These are phyloP conservation scores for Lactarius tabidus DNA, from an alignment of 768 basidiomycete species.

Conservation along the genomic window DNA sequence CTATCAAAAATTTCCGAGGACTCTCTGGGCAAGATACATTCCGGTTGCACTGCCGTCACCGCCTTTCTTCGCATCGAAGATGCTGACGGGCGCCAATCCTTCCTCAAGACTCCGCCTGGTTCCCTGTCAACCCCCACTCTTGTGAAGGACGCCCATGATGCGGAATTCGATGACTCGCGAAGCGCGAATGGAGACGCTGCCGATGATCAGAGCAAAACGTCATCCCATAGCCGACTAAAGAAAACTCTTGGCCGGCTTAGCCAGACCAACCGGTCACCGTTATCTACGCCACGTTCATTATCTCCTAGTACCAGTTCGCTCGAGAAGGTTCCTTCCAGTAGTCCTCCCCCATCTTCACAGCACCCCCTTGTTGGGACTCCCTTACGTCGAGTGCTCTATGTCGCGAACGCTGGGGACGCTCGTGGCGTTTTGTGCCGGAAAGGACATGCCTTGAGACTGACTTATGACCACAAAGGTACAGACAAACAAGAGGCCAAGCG, in stretches of 20 bases:
- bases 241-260: slow-evolving; percentile 23
- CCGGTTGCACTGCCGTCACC: slow-evolving; percentile 95
- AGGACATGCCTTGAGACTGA: slow-evolving; percentile 87
- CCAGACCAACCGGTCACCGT: slow-evolving; percentile 18
- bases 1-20: slow-evolving; percentile 83
- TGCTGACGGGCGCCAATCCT: slow-evolving; percentile 64
- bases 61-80: slow-evolving; percentile 94
- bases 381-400: slow-evolving; percentile 79
- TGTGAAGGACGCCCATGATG: slow-evolving; percentile 7
- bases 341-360: slow-evolving; percentile 23
- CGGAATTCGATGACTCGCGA: slow-evolving; percentile 5
- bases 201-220: slow-evolving; percentile 14
- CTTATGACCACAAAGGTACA: slow-evolving; percentile 98
- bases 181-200: slow-evolving; percentile 15
- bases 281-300: slow-evolving; percentile 21
- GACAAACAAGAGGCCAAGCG: slow-evolving; percentile 97
- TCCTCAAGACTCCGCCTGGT: slow-evolving; percentile 35
- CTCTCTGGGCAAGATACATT: slow-evolving; percentile 89
- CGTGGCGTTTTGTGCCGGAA: slow-evolving; percentile 88
- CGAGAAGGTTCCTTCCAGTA: slow-evolving; percentile 20
- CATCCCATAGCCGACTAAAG: slow-evolving; percentile 17
- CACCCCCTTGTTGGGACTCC: slow-evolving; percentile 29
- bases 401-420: slow-evolving; percentile 96
- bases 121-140: slow-evolving; percentile 3
- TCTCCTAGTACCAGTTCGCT: slow-evolving; percentile 18